These are phyloP conservation scores for Spirogloea muscicola DNA, from an alignment of 139 green algal species.

Conservation along the genomic window DNA sequence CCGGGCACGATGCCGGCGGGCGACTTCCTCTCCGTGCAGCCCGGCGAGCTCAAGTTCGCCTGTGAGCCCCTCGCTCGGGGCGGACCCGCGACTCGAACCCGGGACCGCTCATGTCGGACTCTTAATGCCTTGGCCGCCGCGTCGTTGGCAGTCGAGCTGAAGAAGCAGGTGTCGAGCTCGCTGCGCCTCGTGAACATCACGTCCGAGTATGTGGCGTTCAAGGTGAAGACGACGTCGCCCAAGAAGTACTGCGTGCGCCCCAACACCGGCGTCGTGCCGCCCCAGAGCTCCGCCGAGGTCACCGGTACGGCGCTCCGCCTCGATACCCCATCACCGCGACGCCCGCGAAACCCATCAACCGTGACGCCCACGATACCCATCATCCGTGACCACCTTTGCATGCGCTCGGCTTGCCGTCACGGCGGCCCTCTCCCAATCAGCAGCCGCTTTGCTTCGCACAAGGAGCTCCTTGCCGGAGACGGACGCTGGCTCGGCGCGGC, in stretches of 20 bases:
- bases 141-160: slow-evolving; percentile 2
- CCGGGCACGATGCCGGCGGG: too few relatives aligned
- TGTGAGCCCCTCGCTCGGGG: background rate
- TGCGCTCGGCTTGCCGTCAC: too few relatives aligned
- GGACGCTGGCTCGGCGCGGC: too few relatives aligned
- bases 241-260: slow-evolving; percentile 84
- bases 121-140: background rate
- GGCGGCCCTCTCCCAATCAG: too few relatives aligned
- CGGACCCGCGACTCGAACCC: background rate
- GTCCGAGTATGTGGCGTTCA: slow-evolving; percentile 2
- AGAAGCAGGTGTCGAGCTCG: slow-evolving; percentile 1
- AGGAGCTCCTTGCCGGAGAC: too few relatives aligned
- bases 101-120: background rate
- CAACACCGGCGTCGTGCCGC: slow-evolving; percentile 54
- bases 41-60: background rate
- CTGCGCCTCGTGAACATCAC: slow-evolving; percentile 6
- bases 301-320: too few relatives aligned
- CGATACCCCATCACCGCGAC: too few relatives aligned
- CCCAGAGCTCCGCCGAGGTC: slow-evolving; percentile 50
- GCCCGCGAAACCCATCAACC: too few relatives aligned
- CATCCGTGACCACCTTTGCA: too few relatives aligned
- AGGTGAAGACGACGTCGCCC: slow-evolving; percentile 70
- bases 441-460: too few relatives aligned
- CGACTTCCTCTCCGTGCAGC: background rate
- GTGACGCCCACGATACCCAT: too few relatives aligned